A percentile compares a stretch with the other conserved stretches of the same genome.
Conservation (phyloP, 1,284 basidiomycete species). For the Coniferiporia sulphurascens region DNA sequence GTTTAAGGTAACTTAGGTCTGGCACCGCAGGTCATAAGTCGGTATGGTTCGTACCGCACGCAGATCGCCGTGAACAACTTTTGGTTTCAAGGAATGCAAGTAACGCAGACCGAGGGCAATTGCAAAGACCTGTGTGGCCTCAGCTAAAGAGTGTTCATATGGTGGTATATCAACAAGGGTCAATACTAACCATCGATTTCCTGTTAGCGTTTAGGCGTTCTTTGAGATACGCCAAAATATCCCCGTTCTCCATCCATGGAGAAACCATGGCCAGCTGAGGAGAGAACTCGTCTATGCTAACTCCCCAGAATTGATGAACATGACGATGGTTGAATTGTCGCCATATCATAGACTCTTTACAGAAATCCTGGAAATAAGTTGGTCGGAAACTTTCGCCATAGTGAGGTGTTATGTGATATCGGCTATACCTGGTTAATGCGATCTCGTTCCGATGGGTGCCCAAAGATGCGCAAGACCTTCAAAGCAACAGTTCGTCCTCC, state of each 20-base stretch:
- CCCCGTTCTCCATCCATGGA: conserved; percentile 9
- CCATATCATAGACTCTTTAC: conserved; percentile 14
- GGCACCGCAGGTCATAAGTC: neutral
- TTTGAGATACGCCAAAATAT: conserved; percentile 2
- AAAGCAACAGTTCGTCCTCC: conserved; percentile 6
- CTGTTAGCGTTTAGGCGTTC: neutral
- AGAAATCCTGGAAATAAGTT: conserved; percentile 6
- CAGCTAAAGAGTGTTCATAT: too few relatives aligned
- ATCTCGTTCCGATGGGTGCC: neutral
- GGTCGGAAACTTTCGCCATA: neutral
- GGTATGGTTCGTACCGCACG: neutral
- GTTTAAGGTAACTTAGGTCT: too few relatives aligned
- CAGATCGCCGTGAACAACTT: conserved; percentile 5
- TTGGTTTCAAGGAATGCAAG: conserved; percentile 1
- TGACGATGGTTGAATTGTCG: neutral
- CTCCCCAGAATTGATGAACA: neutral
- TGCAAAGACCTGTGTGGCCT: neutral
- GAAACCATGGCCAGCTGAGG: conserved; percentile 8
- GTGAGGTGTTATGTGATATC: neutral
- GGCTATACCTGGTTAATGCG: neutral
- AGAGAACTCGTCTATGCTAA: conserved; percentile 4
- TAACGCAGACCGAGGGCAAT: neutral
- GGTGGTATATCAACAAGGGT: neutral
- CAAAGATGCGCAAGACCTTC: conserved; percentile 12
- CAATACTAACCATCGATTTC: neutral